A percentile compares a stretch with the other conserved stretches of the same genome.
These are phyloP conservation scores for Fusarium sp. DNA, from an alignment of 2,329 filamentous ascomycete species.

Conservation along the genomic window DNA sequence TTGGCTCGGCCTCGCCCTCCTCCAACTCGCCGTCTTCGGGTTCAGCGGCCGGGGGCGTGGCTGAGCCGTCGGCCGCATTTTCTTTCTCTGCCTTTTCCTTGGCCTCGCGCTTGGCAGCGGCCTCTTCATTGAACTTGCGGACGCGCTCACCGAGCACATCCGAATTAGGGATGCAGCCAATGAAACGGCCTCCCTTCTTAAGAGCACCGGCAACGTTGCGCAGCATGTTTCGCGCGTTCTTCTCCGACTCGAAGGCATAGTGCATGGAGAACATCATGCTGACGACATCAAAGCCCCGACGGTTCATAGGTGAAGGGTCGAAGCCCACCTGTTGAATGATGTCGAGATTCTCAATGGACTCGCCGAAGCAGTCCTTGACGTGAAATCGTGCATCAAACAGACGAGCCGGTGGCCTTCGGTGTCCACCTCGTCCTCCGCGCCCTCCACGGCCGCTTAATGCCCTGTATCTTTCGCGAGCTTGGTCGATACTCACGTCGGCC, in stretches of 20 bases:
- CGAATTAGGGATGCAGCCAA: constrained; percentile 97
- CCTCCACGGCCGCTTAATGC: constrained; percentile 74
- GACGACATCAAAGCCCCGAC: constrained; percentile 92
- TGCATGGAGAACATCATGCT: constrained; percentile 99
- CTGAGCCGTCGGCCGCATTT: constrained; percentile 35
- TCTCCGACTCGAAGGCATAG: constrained; percentile 95
- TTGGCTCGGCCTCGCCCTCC: constrained; percentile 72
- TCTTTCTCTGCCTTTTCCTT: constrained; percentile 37
- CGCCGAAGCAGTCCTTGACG: constrained; percentile 92
- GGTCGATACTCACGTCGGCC: constrained; percentile 90
- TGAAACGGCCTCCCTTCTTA: constrained; percentile 94
- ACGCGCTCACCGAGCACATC: constrained; percentile 87
- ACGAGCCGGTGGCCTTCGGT: constrained; percentile 62
- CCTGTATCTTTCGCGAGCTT: constrained; percentile 86
- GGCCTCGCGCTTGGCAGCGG: constrained; percentile 51
- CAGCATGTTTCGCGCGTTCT: constrained; percentile 91
- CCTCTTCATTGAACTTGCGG: constrained; percentile 76
- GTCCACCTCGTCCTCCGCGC: constrained; percentile 65
- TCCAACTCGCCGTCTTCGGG: constrained; percentile 62
- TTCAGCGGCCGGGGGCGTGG: constrained; percentile 45
- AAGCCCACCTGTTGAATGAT: constrained; percentile 91
- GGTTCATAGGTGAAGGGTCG: constrained; percentile 77
- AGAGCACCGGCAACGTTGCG: constrained; percentile 89
- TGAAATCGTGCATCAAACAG: constrained; percentile 90
- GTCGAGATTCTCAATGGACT: constrained; percentile 83